Evolutionary conservation across 75 land plant genomes (phyloP).

Genomic region (Cupressus sempervirens): DNA sequence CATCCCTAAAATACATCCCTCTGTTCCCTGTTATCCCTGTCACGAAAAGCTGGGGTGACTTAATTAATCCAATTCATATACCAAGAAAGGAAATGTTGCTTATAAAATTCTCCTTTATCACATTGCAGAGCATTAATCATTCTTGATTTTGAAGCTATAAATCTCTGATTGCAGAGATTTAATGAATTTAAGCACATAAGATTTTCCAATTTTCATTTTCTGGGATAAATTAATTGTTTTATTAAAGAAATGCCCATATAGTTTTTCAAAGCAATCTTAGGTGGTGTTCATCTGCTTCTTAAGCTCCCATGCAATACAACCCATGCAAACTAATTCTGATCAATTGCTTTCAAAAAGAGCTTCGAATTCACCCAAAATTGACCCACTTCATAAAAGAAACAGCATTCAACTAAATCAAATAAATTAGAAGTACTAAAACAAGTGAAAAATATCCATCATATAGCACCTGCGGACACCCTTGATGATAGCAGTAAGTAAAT

Average conservation of each 20-base stretch:
- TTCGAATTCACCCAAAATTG: not conserved
- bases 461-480: constrained; percentile 72
- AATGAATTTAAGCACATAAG: not conserved
- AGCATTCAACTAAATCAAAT: not conserved
- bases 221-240: not conserved
- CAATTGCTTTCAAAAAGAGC: not conserved
- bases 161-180: not conserved
- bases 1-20: too few species aligned
- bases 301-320: not conserved
- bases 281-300: not conserved
- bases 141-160: not conserved
- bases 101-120: not conserved
- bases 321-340: not conserved
- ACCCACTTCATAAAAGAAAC: not conserved
- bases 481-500: constrained; percentile 60
- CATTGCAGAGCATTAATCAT: not conserved
- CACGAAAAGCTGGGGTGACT: too few species aligned
- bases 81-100: not conserved
- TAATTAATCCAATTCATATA: not conserved
- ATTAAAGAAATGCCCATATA: not conserved
- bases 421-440: not conserved
- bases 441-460: not conserved
- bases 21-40: too few species aligned
- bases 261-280: not conserved
- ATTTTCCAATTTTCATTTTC: not conserved